A percentile compares a stretch with the other conserved stretches of the same genome.
These are phyloP conservation scores for Cicer judaicum DNA, from an alignment of 306 rosid genomes.

Conservation along the genomic window DNA sequence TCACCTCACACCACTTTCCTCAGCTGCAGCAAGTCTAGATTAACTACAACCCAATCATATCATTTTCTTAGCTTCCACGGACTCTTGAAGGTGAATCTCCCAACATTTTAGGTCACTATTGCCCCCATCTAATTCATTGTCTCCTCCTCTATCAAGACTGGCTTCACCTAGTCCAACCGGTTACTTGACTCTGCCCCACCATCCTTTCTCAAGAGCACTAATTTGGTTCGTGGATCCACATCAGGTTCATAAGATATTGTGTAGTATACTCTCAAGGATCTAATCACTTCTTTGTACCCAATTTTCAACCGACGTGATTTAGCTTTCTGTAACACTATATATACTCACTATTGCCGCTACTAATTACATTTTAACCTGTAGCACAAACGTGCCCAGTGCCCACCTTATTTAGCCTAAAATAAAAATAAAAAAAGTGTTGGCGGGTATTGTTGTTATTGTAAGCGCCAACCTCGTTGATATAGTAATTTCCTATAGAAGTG, in stretches of 20 bases:
- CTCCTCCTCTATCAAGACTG: constrained; percentile 9
- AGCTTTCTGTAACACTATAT: constrained; percentile 2
- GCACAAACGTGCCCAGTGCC: background rate
- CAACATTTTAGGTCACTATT: background rate
- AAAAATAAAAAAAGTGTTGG: background rate
- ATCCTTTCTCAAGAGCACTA: constrained; percentile 1
- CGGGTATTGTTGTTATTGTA: background rate
- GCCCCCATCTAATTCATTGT: constrained; percentile 1
- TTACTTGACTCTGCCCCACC: background rate
- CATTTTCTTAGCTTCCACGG: constrained; percentile 4
- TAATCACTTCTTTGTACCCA: constrained; percentile 13
- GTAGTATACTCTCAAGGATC: constrained; percentile 3
- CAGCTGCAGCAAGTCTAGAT: background rate
- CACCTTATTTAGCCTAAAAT: constrained; percentile 17
- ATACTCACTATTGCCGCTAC: background rate
- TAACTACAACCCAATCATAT: background rate
- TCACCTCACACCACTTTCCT: constrained; percentile 13
- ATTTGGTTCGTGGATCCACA: constrained; percentile 17
- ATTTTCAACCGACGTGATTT: background rate
- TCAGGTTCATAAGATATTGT: constrained; percentile 1
- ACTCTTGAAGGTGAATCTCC: background rate
- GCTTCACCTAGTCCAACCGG: background rate
- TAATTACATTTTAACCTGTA: background rate
- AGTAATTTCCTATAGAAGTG: background rate
- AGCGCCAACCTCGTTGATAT: background rate